Evolutionary conservation across 2,329 filamentous ascomycete species (phyloP), one percentile per base, ranked within the genome.

Genomic region (Fusarium concolor): DNA sequence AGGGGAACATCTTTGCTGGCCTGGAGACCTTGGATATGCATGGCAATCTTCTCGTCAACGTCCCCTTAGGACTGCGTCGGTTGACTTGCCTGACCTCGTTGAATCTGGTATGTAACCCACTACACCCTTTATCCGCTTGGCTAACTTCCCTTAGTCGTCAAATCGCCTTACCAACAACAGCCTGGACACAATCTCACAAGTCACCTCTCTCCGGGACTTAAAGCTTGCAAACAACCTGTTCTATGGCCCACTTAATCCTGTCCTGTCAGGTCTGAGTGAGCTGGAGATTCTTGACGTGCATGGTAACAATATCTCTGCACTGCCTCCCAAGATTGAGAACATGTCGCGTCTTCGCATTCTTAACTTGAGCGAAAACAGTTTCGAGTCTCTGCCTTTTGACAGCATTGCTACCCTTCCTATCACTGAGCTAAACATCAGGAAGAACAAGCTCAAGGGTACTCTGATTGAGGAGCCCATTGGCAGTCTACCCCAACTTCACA

Each of bases 1-100:
- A 85, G 59, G 91, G 89, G 2, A 90, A 90, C 70, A 91, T 96
- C 66, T 97, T 98, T 79, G 91, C 89, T 3, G 92, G 90, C 0
- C 78, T 97, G 1, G 93, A 97, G 76, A 87, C 87, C 6, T 79
- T 97, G 10, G 94, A 98, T 75, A 77, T 98, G 60, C 96, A 97
- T 76, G 92, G 93, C 20, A 99, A 99, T 75, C 79, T 88, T 43
- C 83, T 99, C 18, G 84, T 85, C 50, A 82, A 86, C 28, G 78
- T 97, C 42, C 96, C 96, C 0, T 77, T 90, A 67, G 95, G 96
- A 1, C 76, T 98, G 58, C 85, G 92, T 67, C 85, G 90, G 51
- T 83, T 98, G 37, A 85, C 89, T 47, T 83, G 90, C 62, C 84
- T 99, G 55, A 94, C 92, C 2, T 90, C 88, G 5, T 82, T 99